These are phyloP conservation scores for Periconia sp. DNA, from an alignment of 2,329 filamentous ascomycete species.

Conservation along the genomic window DNA sequence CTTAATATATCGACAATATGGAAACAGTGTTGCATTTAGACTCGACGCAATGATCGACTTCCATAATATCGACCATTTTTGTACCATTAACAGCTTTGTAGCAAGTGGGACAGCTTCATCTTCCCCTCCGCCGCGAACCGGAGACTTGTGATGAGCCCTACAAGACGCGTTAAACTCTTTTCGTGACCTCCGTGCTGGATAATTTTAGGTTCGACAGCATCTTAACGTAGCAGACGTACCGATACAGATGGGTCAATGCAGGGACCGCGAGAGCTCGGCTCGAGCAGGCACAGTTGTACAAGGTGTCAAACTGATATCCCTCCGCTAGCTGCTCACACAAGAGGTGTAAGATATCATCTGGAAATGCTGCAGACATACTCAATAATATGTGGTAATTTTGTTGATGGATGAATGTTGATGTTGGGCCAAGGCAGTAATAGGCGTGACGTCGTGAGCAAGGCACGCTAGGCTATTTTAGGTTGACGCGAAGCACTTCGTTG, in stretches of 20 bases:
- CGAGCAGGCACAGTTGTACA: constrained; percentile 65
- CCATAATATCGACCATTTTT: constrained; percentile 70
- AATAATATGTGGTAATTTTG: constrained; percentile 11
- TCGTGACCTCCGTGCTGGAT: not conserved
- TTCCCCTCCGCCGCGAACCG: constrained; percentile 53
- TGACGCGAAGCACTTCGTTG: too few species aligned
- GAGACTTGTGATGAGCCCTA: constrained; percentile 52
- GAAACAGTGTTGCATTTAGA: constrained; percentile 66
- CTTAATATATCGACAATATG: constrained; percentile 72
- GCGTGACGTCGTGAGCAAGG: constrained; percentile 17
- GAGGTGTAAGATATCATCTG: constrained; percentile 66
- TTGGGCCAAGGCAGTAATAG: constrained; percentile 10
- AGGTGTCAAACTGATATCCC: constrained; percentile 63
- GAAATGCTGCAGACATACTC: constrained; percentile 48
- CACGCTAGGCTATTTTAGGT: constrained; percentile 17
- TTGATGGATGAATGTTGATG: not conserved
- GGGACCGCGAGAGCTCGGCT: constrained; percentile 63
- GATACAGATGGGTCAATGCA: constrained; percentile 68
- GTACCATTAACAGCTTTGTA: constrained; percentile 55
- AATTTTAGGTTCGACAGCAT: constrained; percentile 3
- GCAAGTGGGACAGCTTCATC: constrained; percentile 47
- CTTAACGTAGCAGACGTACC: constrained; percentile 56
- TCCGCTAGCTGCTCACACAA: constrained; percentile 65
- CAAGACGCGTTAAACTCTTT: constrained; percentile 4
- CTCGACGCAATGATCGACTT: constrained; percentile 71